These are phyloP conservation scores for Aspergillus sp. DNA, from an alignment of 2,329 filamentous ascomycete species.

Conservation along the genomic window DNA sequence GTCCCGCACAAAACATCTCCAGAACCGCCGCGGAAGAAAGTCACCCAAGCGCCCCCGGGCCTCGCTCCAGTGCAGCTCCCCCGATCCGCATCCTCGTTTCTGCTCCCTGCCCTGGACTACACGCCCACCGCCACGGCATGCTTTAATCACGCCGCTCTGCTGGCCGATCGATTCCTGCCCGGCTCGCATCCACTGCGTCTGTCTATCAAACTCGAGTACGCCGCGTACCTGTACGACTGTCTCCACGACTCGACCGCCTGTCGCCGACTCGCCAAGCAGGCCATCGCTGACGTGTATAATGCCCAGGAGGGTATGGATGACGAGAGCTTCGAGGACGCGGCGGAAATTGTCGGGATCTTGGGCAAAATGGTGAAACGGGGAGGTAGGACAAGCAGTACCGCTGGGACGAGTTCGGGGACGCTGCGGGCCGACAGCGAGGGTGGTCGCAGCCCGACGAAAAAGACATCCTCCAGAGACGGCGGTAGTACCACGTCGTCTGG, in stretches of 20 bases:
- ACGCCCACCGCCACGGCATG: constrained; percentile 76
- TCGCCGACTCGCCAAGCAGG: constrained; percentile 72
- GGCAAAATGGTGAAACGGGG: constrained; percentile 87
- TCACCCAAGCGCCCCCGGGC: constrained; percentile 31
- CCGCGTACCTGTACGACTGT: constrained; percentile 92
- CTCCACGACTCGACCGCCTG: constrained; percentile 76
- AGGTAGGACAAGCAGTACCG: constrained; percentile 37
- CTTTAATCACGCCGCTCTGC: constrained; percentile 72
- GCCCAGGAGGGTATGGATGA: constrained; percentile 91
- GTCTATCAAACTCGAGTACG: constrained; percentile 87
- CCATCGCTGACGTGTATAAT: constrained; percentile 87
- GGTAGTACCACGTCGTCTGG: constrained; percentile 5
- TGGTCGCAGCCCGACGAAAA: constrained; percentile 26
- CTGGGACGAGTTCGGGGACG: constrained; percentile 29
- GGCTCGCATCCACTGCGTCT: constrained; percentile 87
- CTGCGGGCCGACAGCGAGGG: constrained; percentile 29
- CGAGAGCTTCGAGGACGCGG: constrained; percentile 90
- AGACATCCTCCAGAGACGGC: constrained; percentile 2
- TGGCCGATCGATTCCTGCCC: constrained; percentile 75
- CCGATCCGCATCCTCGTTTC: constrained; percentile 63
- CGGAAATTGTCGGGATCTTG: constrained; percentile 79
- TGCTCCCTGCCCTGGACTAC: constrained; percentile 78
- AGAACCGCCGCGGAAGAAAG: constrained; percentile 5
- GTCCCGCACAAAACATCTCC: constrained; percentile 5
- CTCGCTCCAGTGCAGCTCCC: constrained; percentile 32